phyloP scores from a whole-genome alignment of 148 eudicot species.

The Camellia japonica region DNA sequence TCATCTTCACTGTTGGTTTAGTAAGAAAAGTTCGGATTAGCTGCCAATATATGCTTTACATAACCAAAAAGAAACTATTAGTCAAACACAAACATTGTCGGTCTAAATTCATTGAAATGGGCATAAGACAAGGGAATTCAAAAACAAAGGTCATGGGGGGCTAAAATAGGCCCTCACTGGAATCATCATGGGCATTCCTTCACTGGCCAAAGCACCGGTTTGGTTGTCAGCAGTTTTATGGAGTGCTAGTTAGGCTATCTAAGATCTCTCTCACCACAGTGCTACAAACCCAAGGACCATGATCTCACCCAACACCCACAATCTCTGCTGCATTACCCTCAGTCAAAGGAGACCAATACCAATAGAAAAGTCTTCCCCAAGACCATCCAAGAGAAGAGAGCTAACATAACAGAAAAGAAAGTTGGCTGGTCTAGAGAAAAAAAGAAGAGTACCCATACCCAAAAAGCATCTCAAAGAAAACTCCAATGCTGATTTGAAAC shows the following conservation, averaged over 20 bases:
- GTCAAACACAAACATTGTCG: neutral
- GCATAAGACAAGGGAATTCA: neutral
- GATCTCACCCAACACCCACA: neutral
- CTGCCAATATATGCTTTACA: neutral
- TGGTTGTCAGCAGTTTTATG: neutral
- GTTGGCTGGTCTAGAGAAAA: neutral
- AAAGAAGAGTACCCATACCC: neutral
- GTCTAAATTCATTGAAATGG: neutral
- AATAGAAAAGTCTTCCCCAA: neutral
- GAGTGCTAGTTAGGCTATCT: neutral
- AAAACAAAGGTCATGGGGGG: neutral
- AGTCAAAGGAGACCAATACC: neutral
- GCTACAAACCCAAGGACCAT: constrained; percentile 1
- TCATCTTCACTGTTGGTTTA: neutral
- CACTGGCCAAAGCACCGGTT: neutral
- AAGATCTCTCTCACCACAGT: neutral
- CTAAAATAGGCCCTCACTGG: neutral
- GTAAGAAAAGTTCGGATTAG: neutral
- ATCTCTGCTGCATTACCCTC: constrained; percentile 5
- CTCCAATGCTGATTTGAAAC: neutral
- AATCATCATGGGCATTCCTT: neutral
- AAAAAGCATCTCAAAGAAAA: neutral
- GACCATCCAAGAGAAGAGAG: neutral
- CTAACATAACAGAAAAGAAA: neutral
- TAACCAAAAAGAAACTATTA: neutral